phyloP scores from a whole-genome alignment of 441 rosid genomes.

The Jatropha multifida region DNA sequence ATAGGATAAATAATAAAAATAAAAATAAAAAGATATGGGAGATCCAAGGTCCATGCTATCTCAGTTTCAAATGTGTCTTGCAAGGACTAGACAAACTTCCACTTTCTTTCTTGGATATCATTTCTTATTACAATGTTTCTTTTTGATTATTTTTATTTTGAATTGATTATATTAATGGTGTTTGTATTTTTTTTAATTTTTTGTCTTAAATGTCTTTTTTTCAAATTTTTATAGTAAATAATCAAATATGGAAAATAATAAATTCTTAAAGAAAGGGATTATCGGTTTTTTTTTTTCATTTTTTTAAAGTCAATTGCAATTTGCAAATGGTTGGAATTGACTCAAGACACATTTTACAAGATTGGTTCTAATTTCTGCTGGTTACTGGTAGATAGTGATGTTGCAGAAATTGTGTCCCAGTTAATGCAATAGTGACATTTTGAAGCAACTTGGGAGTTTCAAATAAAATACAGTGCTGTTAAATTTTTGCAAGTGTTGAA shows the following conservation, averaged over 20 bases:
- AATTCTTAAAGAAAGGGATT: too few species aligned
- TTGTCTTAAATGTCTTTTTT: conserved; percentile 11
- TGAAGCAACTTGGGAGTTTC: neutral
- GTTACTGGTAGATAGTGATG: too few species aligned
- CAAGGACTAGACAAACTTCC: conserved; percentile 24
- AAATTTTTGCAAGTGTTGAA: neutral
- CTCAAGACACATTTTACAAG: too few species aligned
- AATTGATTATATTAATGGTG: too few species aligned
- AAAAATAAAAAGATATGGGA: conserved; percentile 19
- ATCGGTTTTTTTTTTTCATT: too few species aligned
- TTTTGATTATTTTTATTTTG: neutral
- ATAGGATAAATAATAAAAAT: conserved; percentile 20
- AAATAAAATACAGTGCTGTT: neutral
- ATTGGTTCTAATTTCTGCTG: neutral
- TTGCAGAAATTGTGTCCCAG: too few species aligned
- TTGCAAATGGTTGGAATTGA: too few species aligned
- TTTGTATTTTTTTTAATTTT: neutral
- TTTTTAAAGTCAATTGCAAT: too few species aligned
- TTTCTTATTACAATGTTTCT: conserved; percentile 15
- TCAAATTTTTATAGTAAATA: neutral
- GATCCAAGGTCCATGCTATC: conserved; percentile 26
- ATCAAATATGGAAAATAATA: too few species aligned
- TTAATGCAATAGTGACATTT: neutral
- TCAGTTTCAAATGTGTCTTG: too few species aligned
- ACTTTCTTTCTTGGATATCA: conserved; percentile 23